These are phyloP conservation scores for Euclidium syriacum DNA, from an alignment of 345 rosid species.

Conservation along the genomic window DNA sequence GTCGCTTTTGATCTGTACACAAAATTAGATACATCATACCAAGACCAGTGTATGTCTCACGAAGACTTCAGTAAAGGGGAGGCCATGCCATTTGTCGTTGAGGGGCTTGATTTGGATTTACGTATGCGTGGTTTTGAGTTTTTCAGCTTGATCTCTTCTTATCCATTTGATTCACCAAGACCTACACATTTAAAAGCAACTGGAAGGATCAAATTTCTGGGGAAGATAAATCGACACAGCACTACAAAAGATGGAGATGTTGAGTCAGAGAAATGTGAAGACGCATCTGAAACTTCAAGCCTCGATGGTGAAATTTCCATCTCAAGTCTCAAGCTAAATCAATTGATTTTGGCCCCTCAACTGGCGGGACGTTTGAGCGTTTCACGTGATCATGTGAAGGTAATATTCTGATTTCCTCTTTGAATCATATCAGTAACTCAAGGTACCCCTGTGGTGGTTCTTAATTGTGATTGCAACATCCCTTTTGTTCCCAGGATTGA, in stretches of 20 bases:
- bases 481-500: neutral
- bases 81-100: constrained; percentile 60
- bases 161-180: constrained; percentile 93
- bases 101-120: constrained; percentile 90
- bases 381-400: constrained; percentile 73
- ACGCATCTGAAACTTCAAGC: constrained; percentile 30
- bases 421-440: constrained; percentile 5
- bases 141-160: constrained; percentile 74
- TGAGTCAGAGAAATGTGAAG: constrained; percentile 29
- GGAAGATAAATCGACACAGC: constrained; percentile 51
- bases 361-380: constrained; percentile 74
- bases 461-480: neutral
- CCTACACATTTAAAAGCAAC: constrained; percentile 92
- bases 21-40: constrained; percentile 73
- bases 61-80: constrained; percentile 34
- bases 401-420: constrained; percentile 28
- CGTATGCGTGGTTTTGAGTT: constrained; percentile 97
- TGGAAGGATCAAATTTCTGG: constrained; percentile 84
- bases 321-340: constrained; percentile 89
- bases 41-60: constrained; percentile 49
- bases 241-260: constrained; percentile 27
- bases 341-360: constrained; percentile 88
- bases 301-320: constrained; percentile 83
- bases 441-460: neutral
- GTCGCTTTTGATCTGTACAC: constrained; percentile 80